Conservation (phyloP, 208 protist species). For the Chromosphaera perkinsii region DNA sequence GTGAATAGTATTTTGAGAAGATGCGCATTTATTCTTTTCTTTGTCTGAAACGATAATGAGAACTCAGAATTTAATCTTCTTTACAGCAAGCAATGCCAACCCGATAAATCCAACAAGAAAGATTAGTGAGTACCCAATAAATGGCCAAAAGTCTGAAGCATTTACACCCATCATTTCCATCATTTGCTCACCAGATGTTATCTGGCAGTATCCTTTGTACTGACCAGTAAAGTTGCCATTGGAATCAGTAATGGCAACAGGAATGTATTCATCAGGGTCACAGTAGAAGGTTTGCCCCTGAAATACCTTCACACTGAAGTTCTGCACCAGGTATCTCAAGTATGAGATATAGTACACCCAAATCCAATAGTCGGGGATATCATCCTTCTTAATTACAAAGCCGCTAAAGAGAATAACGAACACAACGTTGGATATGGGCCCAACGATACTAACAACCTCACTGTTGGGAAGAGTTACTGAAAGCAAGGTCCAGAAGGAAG, state of each 20-base stretch:
- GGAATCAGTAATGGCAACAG: background rate
- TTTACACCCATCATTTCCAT: background rate
- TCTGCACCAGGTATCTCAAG: background rate
- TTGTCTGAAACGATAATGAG: too few relatives aligned
- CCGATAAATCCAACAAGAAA: too few relatives aligned
- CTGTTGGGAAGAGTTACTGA: background rate
- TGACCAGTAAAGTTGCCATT: background rate
- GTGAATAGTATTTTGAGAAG: too few relatives aligned
- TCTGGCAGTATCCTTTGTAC: background rate
- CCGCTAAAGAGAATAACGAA: background rate
- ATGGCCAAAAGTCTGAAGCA: too few relatives aligned
- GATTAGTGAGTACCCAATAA: too few relatives aligned
- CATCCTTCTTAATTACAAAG: background rate
- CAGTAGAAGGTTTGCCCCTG: too few relatives aligned
- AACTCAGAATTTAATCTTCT: too few relatives aligned
- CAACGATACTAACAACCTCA: background rate
- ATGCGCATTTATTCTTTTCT: too few relatives aligned
- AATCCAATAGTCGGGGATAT: background rate
- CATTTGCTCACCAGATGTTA: background rate
- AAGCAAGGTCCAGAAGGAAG: background rate
- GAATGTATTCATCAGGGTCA: too few relatives aligned
- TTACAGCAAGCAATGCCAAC: too few relatives aligned
- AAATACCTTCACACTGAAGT: background rate
- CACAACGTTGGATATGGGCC: background rate
- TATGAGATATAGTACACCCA: background rate